Evolutionary conservation across 768 basidiomycete species (phyloP), one percentile per base, ranked within the genome.

Genomic region (Macrolepiota albuminosa): DNA sequence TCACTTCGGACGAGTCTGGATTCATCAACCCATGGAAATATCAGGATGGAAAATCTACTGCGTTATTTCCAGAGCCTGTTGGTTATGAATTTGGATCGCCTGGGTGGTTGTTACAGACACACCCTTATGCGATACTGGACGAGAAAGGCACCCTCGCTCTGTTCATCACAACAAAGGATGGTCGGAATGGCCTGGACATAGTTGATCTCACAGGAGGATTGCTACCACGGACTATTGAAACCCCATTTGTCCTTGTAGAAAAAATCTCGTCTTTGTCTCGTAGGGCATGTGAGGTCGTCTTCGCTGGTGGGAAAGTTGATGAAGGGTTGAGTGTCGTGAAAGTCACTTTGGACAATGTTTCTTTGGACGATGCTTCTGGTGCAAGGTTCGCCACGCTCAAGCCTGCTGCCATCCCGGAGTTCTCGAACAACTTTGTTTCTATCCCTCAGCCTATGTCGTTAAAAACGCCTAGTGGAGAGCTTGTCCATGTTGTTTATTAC

Each of bases 1-100:
- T 86, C 72, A 83, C 85, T 7, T 81, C 77, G 36, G 90, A 93
- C 63, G 74, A 76, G 56, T 81, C 83, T 16, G 88, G 87, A 0
- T 92, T 79, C 67, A 78, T 82, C 59, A 89, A 91, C 66, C 86
- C 91, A 0, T 90, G 83, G 79, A 76, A 66, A 26, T 86, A 81
- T 29, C 29, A 63, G 3, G 66, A 73, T 5, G 71, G 72, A 16
- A 69, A 71, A 10, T 63, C 75, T 5, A 51, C 68, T 0, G 68
- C 83, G 0, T 66, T 82, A 16, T 77, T 87, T 40, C 62, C 74
- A 2, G 53, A 67, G 34, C 73, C 84, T 0, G 65, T 85, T 24
- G 52, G 69, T 0, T 76, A 86, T 57, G 88, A 89, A 63, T 86
- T 87, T 67, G 79, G 79, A 4, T 64, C 66, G 8, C 84, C 87